Conservation (phyloP, 2,329 filamentous ascomycete species). For the Aspergillus flavus region DNA sequence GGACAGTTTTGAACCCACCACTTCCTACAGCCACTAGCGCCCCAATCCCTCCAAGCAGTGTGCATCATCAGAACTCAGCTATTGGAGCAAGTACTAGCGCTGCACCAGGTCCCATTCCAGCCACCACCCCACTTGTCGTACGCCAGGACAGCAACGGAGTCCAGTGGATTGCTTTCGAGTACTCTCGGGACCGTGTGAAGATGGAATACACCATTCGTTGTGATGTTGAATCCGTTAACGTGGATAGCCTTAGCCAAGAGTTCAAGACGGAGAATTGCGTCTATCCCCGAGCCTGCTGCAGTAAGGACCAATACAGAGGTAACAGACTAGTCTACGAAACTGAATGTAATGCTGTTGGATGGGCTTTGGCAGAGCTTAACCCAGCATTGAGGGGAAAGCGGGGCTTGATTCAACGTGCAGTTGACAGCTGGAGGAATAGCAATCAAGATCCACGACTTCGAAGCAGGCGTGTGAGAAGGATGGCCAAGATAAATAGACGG, state of each 20-base stretch:
- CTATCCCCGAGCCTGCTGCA: slow-evolving; percentile 91
- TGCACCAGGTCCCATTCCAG: slow-evolving; percentile 92
- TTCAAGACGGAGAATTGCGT: slow-evolving; percentile 99
- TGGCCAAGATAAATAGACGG: slow-evolving; percentile 93
- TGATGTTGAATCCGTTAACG: slow-evolving; percentile 94
- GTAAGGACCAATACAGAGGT: slow-evolving; percentile 93
- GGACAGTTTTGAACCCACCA: slow-evolving; percentile 39
- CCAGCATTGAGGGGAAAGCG: slow-evolving; percentile 88
- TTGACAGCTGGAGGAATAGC: slow-evolving; percentile 99
- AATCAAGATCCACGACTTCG: slow-evolving; percentile 92
- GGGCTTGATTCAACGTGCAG: slow-evolving; percentile 92
- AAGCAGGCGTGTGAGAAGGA: slow-evolving; percentile 86
- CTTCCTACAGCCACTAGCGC: slow-evolving; percentile 56
- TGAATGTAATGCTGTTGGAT: slow-evolving; percentile 99
- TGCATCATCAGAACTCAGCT: slow-evolving; percentile 40
- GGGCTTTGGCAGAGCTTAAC: slow-evolving; percentile 93
- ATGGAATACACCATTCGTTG: slow-evolving; percentile 99
- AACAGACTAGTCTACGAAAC: slow-evolving; percentile 96
- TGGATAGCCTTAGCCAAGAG: slow-evolving; percentile 78
- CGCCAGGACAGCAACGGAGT: slow-evolving; percentile 94
- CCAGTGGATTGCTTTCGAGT: slow-evolving; percentile 98
- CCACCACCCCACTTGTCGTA: slow-evolving; percentile 91
- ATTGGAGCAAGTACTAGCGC: slow-evolving; percentile 79
- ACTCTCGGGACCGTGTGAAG: slow-evolving; percentile 94
- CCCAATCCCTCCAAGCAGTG: slow-evolving; percentile 46